These are phyloP conservation scores for Cordyceps tenuipes DNA, from an alignment of 2,329 filamentous ascomycete species.

Conservation along the genomic window DNA sequence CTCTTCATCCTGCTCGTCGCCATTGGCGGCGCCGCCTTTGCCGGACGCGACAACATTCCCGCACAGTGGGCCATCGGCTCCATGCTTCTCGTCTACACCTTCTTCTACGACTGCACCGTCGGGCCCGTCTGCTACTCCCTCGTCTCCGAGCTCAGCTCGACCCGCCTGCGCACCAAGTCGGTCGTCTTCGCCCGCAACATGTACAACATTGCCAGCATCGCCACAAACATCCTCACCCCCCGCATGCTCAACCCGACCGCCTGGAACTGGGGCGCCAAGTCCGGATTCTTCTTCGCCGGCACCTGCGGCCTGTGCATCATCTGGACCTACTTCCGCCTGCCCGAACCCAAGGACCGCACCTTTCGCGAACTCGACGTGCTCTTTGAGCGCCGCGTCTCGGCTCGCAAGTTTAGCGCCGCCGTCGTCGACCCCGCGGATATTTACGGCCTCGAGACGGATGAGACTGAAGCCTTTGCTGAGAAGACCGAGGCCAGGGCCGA, in stretches of 20 bases:
- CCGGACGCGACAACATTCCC: conserved; percentile 22
- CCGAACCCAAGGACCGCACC: conserved; percentile 45
- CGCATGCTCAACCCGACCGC: conserved; percentile 39
- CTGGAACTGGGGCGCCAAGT: conserved; percentile 40
- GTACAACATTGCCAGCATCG: conserved; percentile 42
- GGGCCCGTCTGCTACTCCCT: conserved; percentile 70
- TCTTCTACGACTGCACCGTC: conserved; percentile 32
- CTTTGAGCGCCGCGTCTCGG: conserved; percentile 37
- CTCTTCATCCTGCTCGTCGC: conserved; percentile 27
- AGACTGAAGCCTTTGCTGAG: not conserved
- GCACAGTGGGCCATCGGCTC: conserved; percentile 31
- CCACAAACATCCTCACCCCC: conserved; percentile 37
- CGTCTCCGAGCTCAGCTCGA: conserved; percentile 47
- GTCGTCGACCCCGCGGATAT: conserved; percentile 16
- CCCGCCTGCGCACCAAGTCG: conserved; percentile 37
- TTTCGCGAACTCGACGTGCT: conserved; percentile 48
- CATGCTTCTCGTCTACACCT: conserved; percentile 34
- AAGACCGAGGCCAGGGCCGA: conserved; percentile 1
- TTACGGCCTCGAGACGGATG: not conserved
- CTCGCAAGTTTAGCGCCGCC: conserved; percentile 32
- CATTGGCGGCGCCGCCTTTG: conserved; percentile 32
- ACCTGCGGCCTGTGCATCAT: conserved; percentile 36
- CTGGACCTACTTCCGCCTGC: conserved; percentile 45
- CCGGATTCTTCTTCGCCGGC: conserved; percentile 37
- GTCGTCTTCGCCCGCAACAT: conserved; percentile 36